phyloP scores from a whole-genome alignment of 1,139 yeast genomes.

The Nadsonia commutata region DNA sequence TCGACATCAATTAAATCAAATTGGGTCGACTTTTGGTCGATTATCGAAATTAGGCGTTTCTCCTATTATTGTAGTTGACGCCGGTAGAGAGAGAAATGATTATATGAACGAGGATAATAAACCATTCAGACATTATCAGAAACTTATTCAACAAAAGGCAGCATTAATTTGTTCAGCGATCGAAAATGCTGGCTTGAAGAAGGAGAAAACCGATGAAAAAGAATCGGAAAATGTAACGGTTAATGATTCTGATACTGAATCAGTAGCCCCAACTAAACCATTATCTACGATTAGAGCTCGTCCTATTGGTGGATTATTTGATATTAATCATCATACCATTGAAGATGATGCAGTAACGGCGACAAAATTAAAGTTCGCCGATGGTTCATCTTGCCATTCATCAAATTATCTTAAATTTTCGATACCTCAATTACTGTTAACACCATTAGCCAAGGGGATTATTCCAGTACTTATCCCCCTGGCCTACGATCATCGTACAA shows the following conservation, averaged over 20 bases:
- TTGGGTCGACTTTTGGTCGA: slow-evolving; percentile 35
- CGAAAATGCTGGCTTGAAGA: slow-evolving; percentile 9
- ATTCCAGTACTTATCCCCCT: slow-evolving; percentile 53
- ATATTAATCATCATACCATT: slow-evolving; percentile 11
- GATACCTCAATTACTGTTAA: slow-evolving; percentile 23
- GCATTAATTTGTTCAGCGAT: slow-evolving; percentile 14
- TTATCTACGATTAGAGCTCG: slow-evolving; percentile 14
- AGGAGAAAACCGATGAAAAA: too few species aligned
- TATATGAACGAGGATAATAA: slow-evolving; percentile 12
- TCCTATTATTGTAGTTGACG: slow-evolving; percentile 27
- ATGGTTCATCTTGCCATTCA: not conserved
- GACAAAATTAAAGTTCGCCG: slow-evolving; percentile 5
- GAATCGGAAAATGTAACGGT: slow-evolving; percentile 9
- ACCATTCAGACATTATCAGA: slow-evolving; percentile 9
- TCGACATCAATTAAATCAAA: slow-evolving; percentile 26
- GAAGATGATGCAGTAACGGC: not conserved
- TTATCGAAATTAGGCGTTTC: slow-evolving; percentile 37
- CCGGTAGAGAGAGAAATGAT: slow-evolving; percentile 19
- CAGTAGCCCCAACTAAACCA: too few species aligned
- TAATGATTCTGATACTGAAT: too few species aligned
- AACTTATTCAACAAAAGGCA: slow-evolving; percentile 10
- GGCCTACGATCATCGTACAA: slow-evolving; percentile 29
- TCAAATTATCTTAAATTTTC: slow-evolving; percentile 13
- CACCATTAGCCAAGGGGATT: slow-evolving; percentile 27
- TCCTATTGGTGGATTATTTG: slow-evolving; percentile 25